Evolutionary conservation across 768 basidiomycete species (phyloP), one percentile per base, ranked within the genome.

Genomic region (Stropharia rugosoannulata): DNA sequence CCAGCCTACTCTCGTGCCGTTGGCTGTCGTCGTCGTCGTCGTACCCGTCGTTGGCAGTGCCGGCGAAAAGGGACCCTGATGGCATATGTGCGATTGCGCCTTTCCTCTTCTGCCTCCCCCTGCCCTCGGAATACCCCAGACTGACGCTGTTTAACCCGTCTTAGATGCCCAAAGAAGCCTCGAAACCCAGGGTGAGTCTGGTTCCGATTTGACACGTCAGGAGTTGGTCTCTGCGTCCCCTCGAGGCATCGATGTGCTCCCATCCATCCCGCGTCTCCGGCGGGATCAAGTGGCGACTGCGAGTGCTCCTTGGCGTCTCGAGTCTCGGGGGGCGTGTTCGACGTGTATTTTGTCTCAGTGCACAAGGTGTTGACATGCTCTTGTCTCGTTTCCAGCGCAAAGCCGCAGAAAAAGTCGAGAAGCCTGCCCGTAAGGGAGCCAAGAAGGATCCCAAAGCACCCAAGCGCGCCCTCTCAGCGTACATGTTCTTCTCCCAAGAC

Each of bases 401-500:
- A 76, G 87, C 86, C 67, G 84, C 83, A 51, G 84, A 85, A 64
- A 89, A 89, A 75, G 78, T 80, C 19, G 87, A 88, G 64, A 85
- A 84, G 63, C 75, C 78, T 16, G 58, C 76, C 37, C 73, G 79
- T 61, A 85, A 85, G 68, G 70, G 7, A 32, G 29, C 72, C 57
- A 85, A 89, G 75, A 93, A 92, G 74, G 87, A 93, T 70, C 84
- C 83, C 58, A 89, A 89, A 72, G 84, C 87, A 43, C 94, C 93
- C 58, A 97, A 98, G 78, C 86, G 95, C 51, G 90, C 93, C 0
- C 81, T 97, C 44, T 97, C 95, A 29, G 94, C 96, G 39, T 98
- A 97, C 79, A 97, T 98, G 96, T 95, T 95, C 89, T 98, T 98
- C 82, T 87, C 85, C 64, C 91, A 95, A 72, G 95, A 94, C 72